Evolutionary conservation across 345 rosid species (phyloP).

Genomic region (Aegle marmelos): DNA sequence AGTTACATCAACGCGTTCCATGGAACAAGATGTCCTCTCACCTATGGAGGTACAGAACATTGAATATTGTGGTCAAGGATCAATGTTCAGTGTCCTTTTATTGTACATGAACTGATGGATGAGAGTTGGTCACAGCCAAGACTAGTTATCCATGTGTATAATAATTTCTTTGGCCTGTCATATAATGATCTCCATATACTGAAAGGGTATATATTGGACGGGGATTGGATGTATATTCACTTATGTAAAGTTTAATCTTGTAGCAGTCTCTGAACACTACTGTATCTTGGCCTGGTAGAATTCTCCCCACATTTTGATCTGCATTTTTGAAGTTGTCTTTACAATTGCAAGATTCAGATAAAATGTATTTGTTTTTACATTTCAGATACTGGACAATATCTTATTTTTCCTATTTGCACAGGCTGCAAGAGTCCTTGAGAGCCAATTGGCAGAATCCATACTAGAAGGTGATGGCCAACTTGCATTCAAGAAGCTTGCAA

Average conservation of each 20-base stretch:
- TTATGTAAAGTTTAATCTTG: not conserved
- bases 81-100: constrained; percentile 10
- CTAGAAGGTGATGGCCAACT: constrained; percentile 96
- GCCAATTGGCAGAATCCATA: constrained; percentile 95
- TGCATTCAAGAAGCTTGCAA: constrained; percentile 95
- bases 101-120: not conserved
- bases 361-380: constrained; percentile 5
- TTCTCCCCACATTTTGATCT: not conserved
- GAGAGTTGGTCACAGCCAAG: not conserved
- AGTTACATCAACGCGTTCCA: constrained; percentile 89
- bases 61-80: not conserved
- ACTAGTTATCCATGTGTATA: not conserved
- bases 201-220: not conserved
- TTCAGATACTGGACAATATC: constrained; percentile 7
- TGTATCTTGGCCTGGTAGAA: not conserved
- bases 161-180: not conserved
- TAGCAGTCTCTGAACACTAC: not conserved
- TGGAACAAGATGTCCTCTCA: constrained; percentile 93
- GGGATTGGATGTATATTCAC: not conserved
- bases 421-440: constrained; percentile 96
- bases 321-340: constrained; percentile 7
- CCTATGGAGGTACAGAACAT: constrained; percentile 68
- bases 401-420: constrained; percentile 22
- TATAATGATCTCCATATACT: not conserved
- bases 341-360: not conserved